Base-by-base conservation (phyloP, 2,329 filamentous ascomycete genomes). In the Colletotrichum chlorophyti region DNA sequence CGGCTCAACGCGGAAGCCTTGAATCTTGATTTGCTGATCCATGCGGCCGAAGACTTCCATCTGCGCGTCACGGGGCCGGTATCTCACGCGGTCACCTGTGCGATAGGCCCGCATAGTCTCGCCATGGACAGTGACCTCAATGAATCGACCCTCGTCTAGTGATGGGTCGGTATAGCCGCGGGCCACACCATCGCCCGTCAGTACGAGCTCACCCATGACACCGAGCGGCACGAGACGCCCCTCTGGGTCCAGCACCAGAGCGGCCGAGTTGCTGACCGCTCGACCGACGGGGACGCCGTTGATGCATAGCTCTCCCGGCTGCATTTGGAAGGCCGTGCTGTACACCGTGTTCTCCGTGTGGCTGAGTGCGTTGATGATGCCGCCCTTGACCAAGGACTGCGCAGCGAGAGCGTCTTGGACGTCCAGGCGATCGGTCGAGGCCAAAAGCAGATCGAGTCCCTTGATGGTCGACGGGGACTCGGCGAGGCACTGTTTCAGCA, bases 381-480 rank as follows among this genome's bases (percentile, higher is more conserved):
- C 35, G 9, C 19, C 15, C 7, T 43, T 21, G 10, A 47, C 29
- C 11, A 61, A 27, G 3, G 19, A 19, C 24, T 32, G 21, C 14
- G 57, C 60, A 8, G 41, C 23, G 6, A 27, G 23, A 23, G 21
- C 17, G 46, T 57, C 31, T 7, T 23, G 21, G 3, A 35, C 4
- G 51, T 55, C 8, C 8, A 62, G 46, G n/a, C 46, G 27, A 11
- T 76, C 73, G 1, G 71, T 73, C 6, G 71, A 69, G 15, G 73
- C 65, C 43, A 72, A 74, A 4, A 76, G 66, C 43, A 71, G 70
- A 12, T 71, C 73, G 37, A 74, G 72, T 31, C 65, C 60, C 11
- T 19, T 65, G 15, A 76, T 66, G 3, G 70, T 72, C 8, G 68
- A 71, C 32, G 72, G 72, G 58, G 74, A 72, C 42, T 74, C 71